A percentile compares a stretch with the other conserved stretches of the same genome.
These are phyloP conservation scores for Pythium chondricola DNA, from an alignment of 352 stramenopile species.

Conservation along the genomic window DNA sequence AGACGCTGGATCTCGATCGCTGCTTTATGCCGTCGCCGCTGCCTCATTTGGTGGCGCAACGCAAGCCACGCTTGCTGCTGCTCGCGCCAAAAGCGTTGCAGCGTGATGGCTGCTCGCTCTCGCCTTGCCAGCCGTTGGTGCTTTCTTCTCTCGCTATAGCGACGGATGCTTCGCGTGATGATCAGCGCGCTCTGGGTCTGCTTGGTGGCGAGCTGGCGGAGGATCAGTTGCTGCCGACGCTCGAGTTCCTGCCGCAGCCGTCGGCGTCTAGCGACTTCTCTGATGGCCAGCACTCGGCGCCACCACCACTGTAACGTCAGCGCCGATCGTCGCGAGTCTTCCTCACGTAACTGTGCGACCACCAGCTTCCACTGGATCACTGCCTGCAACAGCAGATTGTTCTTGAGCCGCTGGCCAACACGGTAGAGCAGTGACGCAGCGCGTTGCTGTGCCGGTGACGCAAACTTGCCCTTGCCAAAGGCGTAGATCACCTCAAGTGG, in stretches of 20 bases:
- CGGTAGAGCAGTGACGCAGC: conserved; percentile 38
- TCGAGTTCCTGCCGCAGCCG: conserved; percentile 32
- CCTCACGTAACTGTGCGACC: conserved; percentile 7
- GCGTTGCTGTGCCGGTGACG: conserved; percentile 54
- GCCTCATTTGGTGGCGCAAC: conserved; percentile 30
- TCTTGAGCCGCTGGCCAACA: conserved; percentile 34
- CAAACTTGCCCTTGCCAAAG: conserved; percentile 48
- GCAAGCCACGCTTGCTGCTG: conserved; percentile 39
- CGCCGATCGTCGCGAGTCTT: conserved; percentile 11
- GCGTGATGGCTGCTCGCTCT: conserved; percentile 20
- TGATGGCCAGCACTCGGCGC: conserved; percentile 30
- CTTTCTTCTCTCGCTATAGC: conserved; percentile 8
- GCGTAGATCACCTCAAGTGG: conserved; percentile 64
- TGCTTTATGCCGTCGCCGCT: conserved; percentile 27
- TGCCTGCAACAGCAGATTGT: conserved; percentile 32
- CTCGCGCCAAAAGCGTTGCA: conserved; percentile 52
- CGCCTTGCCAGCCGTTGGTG: conserved; percentile 2
- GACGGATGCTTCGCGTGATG: conserved; percentile 38
- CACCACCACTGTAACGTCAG: conserved; percentile 54
- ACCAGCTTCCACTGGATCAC: conserved; percentile 39
- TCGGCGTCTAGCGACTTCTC: conserved; percentile 20
- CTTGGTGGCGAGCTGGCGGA: conserved; percentile 36
- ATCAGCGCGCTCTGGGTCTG: conserved; percentile 34
- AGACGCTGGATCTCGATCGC: conserved; percentile 43
- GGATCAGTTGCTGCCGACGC: conserved; percentile 31